Conservation (phyloP, 169 alveolate genomes). For the Plasmodium knowlesi region DNA sequence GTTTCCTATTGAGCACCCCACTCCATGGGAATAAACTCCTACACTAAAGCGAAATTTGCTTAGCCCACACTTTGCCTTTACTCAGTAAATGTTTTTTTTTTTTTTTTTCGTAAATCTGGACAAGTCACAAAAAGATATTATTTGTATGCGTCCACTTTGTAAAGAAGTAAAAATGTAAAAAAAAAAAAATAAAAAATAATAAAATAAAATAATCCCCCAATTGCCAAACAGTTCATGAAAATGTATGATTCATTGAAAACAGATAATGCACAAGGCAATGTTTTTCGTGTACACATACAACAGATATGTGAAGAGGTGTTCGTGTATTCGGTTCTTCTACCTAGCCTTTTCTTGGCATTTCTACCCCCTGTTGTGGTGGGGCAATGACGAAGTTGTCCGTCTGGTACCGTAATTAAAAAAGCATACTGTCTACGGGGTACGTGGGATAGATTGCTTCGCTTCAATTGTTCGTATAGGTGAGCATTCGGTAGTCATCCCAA, state of each 20-base stretch:
- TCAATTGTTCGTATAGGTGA: not conserved
- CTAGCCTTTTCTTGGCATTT: not conserved
- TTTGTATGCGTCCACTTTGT: not conserved
- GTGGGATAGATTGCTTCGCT: not conserved
- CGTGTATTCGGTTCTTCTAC: not conserved
- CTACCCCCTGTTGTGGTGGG: not conserved
- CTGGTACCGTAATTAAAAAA: not conserved
- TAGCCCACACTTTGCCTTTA: not conserved
- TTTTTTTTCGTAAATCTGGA: not conserved
- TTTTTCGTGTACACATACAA: not conserved
- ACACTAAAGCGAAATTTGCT: not conserved
- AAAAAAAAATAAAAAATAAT: too few relatives aligned
- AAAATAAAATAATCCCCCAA: slow-evolving; percentile 10
- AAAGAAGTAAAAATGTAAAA: not conserved
- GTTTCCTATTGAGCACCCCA: not conserved
- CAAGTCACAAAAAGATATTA: not conserved
- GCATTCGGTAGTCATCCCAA: not conserved
- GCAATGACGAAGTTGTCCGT: not conserved
- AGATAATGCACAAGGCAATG: not conserved
- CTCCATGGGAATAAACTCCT: not conserved
- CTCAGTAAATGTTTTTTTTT: not conserved
- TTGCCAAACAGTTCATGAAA: not conserved
- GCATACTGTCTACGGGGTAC: not conserved
- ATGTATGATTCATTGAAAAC: slow-evolving; percentile 10
- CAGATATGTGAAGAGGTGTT: not conserved